Evolutionary conservation across 2,329 filamentous ascomycete species (phyloP), one percentile per base, ranked within the genome.

Genomic region (Sclerotinia trifoliorum): DNA sequence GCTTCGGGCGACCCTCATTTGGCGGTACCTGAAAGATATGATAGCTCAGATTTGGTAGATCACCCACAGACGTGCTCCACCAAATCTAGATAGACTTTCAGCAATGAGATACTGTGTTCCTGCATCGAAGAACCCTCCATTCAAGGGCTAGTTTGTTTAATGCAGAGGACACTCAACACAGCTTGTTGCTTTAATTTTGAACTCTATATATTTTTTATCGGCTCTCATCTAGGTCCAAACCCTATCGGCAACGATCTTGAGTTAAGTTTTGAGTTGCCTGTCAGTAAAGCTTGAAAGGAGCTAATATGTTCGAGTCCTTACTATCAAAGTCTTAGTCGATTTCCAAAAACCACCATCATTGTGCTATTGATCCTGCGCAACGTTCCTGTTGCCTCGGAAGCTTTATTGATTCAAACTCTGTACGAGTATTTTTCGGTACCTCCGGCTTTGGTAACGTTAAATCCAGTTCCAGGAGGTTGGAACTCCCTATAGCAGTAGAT

Each of bases 271-370:
- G 63, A 69, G 51, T 21, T 65, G 67, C 69, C 55, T 55, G 52
- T 71, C 66, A 71, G 69, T 67, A 69, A 71, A 72, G 68, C 66
- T 71, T 72, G 69, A 70, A 69, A 67, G 63, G 52, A 70, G 69
- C 68, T 69, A 71, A 67, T 21, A 65, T 67, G 68, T 67, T 71
- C 65, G 67, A 71, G 52, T 62, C 44, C 15, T 58, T 64, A 54
- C 67, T 49, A 52, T 39, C 68, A 61, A 66, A 62, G 42, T 69
- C 48, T 69, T 62, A 51, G 64, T 44, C 15, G 63, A 61, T 56
- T 57, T 39, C 46, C 42, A 56, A 48, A 51, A 39, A 39, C 17
- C 57, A 63, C 32, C 39, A 68, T 64, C 42, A 35, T 46, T 52
- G 60, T 32, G 39, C 46, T 17, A 29, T 63, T 51, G 19, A 57